phyloP scores from a whole-genome alignment of 768 basidiomycete species.

The Auricularia cornea region DNA sequence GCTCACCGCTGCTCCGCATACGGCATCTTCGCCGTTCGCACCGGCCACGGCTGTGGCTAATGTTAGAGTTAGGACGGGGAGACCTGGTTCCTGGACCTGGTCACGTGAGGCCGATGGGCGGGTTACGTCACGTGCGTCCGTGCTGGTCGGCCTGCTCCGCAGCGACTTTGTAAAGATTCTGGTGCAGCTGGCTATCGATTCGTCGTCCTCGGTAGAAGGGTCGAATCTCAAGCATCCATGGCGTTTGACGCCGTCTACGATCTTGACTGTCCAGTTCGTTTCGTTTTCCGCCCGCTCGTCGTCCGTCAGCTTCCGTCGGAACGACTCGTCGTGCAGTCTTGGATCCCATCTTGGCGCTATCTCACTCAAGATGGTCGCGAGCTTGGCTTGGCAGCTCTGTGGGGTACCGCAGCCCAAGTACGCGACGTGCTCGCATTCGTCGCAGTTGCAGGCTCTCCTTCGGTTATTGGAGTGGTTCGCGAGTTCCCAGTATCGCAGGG shows the following conservation, averaged over 20 bases:
- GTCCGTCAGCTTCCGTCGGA: neutral
- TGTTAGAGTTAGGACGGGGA: too few species aligned
- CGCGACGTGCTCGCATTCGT: neutral
- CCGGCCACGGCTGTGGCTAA: too few species aligned
- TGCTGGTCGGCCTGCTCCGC: neutral
- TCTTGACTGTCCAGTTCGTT: neutral
- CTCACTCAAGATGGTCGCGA: neutral
- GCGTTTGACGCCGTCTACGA: neutral
- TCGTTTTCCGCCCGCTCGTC: neutral
- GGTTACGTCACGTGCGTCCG: neutral
- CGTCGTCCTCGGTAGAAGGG: too few species aligned
- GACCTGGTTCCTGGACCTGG: too few species aligned
- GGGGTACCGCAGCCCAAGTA: neutral
- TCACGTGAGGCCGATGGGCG: too few species aligned
- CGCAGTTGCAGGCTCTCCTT: neutral
- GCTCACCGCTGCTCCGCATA: neutral
- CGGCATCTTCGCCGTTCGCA: too few species aligned
- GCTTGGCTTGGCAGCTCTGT: neutral
- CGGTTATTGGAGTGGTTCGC: neutral
- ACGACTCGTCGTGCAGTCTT: neutral
- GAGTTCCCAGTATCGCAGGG: neutral
- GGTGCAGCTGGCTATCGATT: neutral
- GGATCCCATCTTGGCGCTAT: neutral
- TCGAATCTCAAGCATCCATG: neutral
- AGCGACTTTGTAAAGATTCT: neutral